Evolutionary conservation across 2,329 filamentous ascomycete species (phyloP).

Genomic region (Mycogone perniciosa): DNA sequence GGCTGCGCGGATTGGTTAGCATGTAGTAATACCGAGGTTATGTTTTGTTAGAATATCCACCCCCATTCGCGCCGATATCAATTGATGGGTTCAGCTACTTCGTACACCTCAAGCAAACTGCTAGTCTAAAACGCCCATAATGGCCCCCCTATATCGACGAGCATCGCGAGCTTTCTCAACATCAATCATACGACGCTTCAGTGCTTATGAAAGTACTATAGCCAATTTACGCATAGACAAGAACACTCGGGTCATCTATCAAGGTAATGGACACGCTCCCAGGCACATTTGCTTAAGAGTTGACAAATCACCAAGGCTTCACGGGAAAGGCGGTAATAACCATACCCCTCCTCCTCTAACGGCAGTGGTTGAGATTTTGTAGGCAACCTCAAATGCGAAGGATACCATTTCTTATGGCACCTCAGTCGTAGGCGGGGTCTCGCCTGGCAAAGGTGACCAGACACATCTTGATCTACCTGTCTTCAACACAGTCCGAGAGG

Average conservation of each 20-base stretch:
- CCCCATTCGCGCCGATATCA: too few relatives aligned
- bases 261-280: conserved; percentile 18
- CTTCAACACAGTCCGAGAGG: conserved; percentile 29
- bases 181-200: conserved; percentile 19
- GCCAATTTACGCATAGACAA: conserved; percentile 22
- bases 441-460: conserved; percentile 29
- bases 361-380: neutral
- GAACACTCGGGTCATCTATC: conserved; percentile 30
- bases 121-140: too few relatives aligned
- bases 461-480: conserved; percentile 30
- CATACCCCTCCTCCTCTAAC: neutral
- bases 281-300: neutral
- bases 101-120: too few relatives aligned
- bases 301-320: conserved; percentile 23
- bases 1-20: too few relatives aligned
- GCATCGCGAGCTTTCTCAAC: neutral
- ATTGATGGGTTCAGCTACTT: too few relatives aligned
- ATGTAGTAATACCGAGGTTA: too few relatives aligned
- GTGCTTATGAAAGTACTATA: conserved; percentile 24
- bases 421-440: conserved; percentile 32
- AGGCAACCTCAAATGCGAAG: conserved; percentile 33
- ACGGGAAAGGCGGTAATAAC: conserved; percentile 31
- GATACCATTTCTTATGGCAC: conserved; percentile 35
- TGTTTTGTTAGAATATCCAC: too few relatives aligned
- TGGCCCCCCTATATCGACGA: too few relatives aligned